A percentile compares a stretch with the other conserved stretches of the same genome.
phyloP scores from a whole-genome alignment of 176 grass and related monocot species.

The Cenchrus purpureus region DNA sequence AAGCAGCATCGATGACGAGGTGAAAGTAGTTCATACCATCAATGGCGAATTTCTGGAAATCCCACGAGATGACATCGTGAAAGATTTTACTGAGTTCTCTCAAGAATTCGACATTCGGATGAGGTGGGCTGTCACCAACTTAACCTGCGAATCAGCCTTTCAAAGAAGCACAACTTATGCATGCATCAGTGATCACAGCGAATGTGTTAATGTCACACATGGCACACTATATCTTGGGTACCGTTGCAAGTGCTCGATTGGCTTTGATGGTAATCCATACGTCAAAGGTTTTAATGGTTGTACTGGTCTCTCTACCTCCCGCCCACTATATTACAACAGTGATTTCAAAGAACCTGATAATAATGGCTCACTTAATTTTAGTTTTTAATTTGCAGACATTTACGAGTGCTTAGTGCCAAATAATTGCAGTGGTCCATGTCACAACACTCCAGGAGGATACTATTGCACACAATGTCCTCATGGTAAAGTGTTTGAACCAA shows the following conservation, averaged over 20 bases:
- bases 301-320: not conserved
- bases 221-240: not conserved
- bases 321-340: too few relatives aligned
- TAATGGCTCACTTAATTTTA: not conserved
- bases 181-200: not conserved
- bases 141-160: not conserved
- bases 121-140: not conserved
- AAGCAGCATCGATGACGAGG: not conserved
- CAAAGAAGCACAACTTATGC: not conserved
- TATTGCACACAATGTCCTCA: not conserved
- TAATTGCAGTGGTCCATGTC: not conserved
- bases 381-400: not conserved
- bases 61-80: not conserved
- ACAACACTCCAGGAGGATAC: not conserved
- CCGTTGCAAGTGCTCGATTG: not conserved
- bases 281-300: not conserved
- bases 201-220: not conserved
- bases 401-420: not conserved
- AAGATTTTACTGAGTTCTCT: not conserved
- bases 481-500: not conserved
- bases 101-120: not conserved
- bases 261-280: not conserved
- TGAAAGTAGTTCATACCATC: not conserved
- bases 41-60: rapidly evolving
- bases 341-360: too few relatives aligned